Base-by-base conservation (phyloP, 768 basidiomycete genomes). In the Podaxis sp. region DNA sequence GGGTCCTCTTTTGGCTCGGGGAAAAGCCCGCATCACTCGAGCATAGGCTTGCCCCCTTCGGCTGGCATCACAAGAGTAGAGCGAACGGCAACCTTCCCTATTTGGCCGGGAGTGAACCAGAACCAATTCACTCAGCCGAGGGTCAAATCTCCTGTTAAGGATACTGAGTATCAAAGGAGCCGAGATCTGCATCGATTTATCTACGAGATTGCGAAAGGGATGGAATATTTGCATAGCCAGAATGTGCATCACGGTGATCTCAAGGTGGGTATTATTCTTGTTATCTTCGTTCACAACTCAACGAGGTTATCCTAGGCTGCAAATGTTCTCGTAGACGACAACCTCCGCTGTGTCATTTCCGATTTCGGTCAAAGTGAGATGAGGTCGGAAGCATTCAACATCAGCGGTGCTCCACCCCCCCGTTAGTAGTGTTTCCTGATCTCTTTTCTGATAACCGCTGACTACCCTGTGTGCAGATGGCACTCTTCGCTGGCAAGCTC, bases 291-390 rank as follows among this genome's bases (percentile, higher is more conserved):
- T 33, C 15, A 9, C 46, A 36, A 44, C 63, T 40, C 30, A 46
- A 44, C 52, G 36, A 19, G 56, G 2, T 49, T 36, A 48, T 52
- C 48, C 6, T 52, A 84, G 89, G 89, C 84, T 2, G 80, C 87
- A 2, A 95, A 95, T 69, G 83, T 94, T 15, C 82, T 95, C 2
- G 85, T 95, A 13, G 84, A 89, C 66, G 86, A 91, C 64, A 73
- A 79, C 1, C 79, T 82, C 2, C 82, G 77, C 52, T 93, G 91
- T 63, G 80, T 93, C 44, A 85, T 95, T 46, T 85, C 90, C 30
- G 92, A 94, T 70, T 95, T 95, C 71, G 92, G 90, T 0, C 89
- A 93, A 72, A 88, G 85, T 67, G 87, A 90, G 72, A 86, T 93
- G 78, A 90, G 87, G 74, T 83, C 80, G 15, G 90, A 93, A 70